These are phyloP conservation scores for Gaeumannomyces tritici DNA, from an alignment of 2,329 filamentous ascomycete species.

Conservation along the genomic window DNA sequence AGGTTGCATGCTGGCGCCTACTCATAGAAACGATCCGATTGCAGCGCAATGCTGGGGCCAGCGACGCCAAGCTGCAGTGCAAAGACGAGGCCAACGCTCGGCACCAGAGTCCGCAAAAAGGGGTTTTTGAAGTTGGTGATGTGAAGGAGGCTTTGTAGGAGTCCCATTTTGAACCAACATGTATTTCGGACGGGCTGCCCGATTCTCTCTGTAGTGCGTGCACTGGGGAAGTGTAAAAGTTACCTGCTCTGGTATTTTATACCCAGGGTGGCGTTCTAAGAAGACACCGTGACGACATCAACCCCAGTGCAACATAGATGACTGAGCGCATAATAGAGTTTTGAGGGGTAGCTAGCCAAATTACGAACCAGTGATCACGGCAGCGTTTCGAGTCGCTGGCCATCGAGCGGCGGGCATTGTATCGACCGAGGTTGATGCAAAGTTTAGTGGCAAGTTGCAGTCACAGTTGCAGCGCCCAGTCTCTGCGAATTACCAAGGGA, in stretches of 20 bases:
- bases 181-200: not conserved
- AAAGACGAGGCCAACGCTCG: slow-evolving; percentile 51
- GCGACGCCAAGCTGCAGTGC: slow-evolving; percentile 53
- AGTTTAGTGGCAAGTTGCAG: too few relatives aligned
- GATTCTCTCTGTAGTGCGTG: not conserved
- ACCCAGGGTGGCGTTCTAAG: not conserved
- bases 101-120: slow-evolving; percentile 52
- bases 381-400: not conserved
- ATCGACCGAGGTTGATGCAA: not conserved
- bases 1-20: not conserved
- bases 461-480: too few relatives aligned
- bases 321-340: not conserved
- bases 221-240: too few relatives aligned
- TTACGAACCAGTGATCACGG: not conserved
- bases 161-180: slow-evolving; percentile 18
- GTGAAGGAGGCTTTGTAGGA: slow-evolving; percentile 39
- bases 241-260: too few relatives aligned
- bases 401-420: not conserved
- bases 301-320: not conserved
- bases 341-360: too few relatives aligned
- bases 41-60: slow-evolving; percentile 48
- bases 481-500: too few relatives aligned
- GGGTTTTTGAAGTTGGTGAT: slow-evolving; percentile 52
- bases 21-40: slow-evolving; percentile 61
- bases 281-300: not conserved